phyloP scores from a whole-genome alignment of 805 yeast genomes.

The Teunomyces funiuensis region DNA sequence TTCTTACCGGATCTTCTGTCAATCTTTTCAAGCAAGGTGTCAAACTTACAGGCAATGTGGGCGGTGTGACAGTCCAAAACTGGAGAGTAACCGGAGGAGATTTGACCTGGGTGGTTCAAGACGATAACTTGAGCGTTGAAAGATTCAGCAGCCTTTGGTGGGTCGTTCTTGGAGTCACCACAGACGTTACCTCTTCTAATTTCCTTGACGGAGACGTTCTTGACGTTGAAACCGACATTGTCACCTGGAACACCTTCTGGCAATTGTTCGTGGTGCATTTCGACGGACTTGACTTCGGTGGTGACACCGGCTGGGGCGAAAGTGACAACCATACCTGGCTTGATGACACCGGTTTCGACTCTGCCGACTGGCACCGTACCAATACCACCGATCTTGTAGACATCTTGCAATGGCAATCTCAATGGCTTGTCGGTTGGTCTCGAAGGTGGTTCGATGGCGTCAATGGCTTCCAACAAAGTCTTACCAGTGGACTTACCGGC shows the following conservation, averaged over 20 bases:
- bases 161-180: constrained; percentile 89
- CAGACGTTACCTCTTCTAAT: constrained; percentile 91
- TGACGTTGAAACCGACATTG: constrained; percentile 88
- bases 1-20: constrained; percentile 67
- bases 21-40: constrained; percentile 75
- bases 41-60: constrained; percentile 88
- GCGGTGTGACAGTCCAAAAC: constrained; percentile 92
- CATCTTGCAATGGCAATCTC: constrained; percentile 88
- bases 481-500: constrained; percentile 68
- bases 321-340: constrained; percentile 87
- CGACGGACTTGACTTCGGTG: constrained; percentile 87
- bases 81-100: constrained; percentile 88
- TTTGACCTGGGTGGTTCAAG: constrained; percentile 91
- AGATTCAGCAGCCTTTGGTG: constrained; percentile 76
- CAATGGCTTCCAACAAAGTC: constrained; percentile 84
- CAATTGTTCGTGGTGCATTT: constrained; percentile 83
- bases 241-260: constrained; percentile 86
- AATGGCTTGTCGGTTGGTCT: constrained; percentile 87
- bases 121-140: constrained; percentile 82
- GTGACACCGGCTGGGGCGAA: constrained; percentile 90
- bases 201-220: constrained; percentile 86
- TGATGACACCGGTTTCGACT: constrained; percentile 89
- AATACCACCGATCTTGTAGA: constrained; percentile 90
- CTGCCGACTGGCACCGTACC: constrained; percentile 94
- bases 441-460: constrained; percentile 74